These are phyloP conservation scores for Beta vulgaris DNA, from an alignment of 148 eudicot genomes.

Conservation along the genomic window DNA sequence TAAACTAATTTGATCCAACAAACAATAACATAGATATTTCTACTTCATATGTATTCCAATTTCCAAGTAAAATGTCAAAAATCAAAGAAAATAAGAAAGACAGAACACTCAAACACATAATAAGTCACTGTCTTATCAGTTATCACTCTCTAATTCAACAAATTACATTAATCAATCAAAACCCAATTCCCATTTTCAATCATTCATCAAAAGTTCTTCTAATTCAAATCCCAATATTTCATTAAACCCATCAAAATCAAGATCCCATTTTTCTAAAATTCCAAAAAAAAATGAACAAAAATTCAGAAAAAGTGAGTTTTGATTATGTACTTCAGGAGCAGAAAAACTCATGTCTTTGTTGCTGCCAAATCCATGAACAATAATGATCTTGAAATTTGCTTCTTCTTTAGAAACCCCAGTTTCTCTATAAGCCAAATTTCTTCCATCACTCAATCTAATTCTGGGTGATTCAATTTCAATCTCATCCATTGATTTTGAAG, in stretches of 20 bases:
- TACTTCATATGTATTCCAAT: neutral
- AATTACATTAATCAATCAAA: neutral
- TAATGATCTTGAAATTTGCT: conserved; percentile 55
- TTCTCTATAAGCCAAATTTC: conserved; percentile 75
- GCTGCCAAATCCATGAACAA: conserved; percentile 82
- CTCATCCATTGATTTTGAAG: conserved; percentile 33
- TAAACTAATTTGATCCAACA: neutral
- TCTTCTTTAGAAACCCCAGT: conserved; percentile 56
- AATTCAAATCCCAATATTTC: neutral
- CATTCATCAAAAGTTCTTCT: neutral
- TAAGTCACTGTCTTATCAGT: neutral
- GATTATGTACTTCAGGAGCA: conserved; percentile 56
- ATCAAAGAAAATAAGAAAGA: neutral
- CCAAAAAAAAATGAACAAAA: neutral
- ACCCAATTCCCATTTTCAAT: conserved; percentile 13
- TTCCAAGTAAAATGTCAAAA: neutral
- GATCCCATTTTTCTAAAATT: neutral
- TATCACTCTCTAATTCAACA: neutral
- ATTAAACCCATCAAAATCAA: conserved; percentile 3
- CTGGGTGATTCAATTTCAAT: conserved; percentile 37
- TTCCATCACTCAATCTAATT: conserved; percentile 72
- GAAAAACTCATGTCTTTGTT: conserved; percentile 66
- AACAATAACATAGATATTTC: neutral
- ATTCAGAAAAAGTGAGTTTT: neutral
- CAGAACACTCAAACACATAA: neutral